Conservation (phyloP, 805 yeast genomes). For the Middelhovenomyces tepae region DNA sequence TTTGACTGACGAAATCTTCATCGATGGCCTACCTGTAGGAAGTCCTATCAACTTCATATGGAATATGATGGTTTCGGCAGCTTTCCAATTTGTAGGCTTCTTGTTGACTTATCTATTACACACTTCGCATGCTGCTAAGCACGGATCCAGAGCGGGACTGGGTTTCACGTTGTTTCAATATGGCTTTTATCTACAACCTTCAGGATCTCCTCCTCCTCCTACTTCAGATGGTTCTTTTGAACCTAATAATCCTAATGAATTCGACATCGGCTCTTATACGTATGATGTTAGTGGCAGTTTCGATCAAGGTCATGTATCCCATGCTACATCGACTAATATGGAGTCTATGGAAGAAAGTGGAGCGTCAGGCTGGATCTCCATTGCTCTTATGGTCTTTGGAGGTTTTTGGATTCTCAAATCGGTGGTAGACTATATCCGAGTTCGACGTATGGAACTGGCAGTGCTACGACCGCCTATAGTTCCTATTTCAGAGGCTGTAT, state of each 20-base stretch:
- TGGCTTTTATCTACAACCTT: conserved; percentile 51
- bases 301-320: conserved; percentile 19
- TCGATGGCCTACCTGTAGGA: conserved; percentile 95
- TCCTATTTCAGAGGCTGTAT: too few species aligned
- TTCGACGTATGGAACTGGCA: conserved; percentile 64
- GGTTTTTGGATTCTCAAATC: conserved; percentile 56
- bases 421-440: conserved; percentile 59
- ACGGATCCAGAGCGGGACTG: conserved; percentile 87
- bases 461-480: conserved; percentile 31
- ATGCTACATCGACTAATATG: conserved; percentile 15
- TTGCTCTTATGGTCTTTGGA: conserved; percentile 61
- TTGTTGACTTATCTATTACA: conserved; percentile 82
- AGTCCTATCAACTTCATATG: conserved; percentile 79
- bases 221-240: conserved; percentile 33
- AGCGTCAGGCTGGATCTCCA: conserved; percentile 40
- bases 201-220: conserved; percentile 22
- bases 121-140: conserved; percentile 94
- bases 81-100: conserved; percentile 92
- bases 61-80: conserved; percentile 82
- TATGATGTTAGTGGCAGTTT: conserved; percentile 12
- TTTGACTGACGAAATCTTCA: conserved; percentile 74
- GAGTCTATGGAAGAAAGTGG: conserved; percentile 11
- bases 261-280: conserved; percentile 30
- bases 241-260: conserved; percentile 51
- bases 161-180: conserved; percentile 75